phyloP scores from a whole-genome alignment of 1,284 basidiomycete species.

The Puccinia novopanici region DNA sequence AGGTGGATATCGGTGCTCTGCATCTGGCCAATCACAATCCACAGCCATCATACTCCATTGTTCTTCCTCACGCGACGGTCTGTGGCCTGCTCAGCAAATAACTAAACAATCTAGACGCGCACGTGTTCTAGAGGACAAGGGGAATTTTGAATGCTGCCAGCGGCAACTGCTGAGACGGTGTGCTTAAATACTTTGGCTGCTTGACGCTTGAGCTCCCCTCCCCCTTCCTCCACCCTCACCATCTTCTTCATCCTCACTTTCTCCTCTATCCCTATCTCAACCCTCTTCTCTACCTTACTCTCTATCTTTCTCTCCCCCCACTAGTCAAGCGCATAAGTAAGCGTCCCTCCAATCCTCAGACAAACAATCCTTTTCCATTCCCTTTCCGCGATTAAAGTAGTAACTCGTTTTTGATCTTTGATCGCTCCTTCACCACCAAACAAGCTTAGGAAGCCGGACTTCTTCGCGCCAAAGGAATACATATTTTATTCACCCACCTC shows the following conservation, averaged over 20 bases:
- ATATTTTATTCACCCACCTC: not conserved
- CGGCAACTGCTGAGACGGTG: not conserved
- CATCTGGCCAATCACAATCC: not conserved
- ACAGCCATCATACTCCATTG: not conserved
- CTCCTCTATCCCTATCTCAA: too few species aligned
- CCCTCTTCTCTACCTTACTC: too few species aligned
- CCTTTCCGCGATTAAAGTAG: not conserved
- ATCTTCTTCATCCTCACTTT: too few species aligned
- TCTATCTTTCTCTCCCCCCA: not conserved
- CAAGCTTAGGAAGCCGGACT: not conserved
- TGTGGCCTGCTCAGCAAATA: not conserved
- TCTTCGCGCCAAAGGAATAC: not conserved
- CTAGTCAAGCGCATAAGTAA: not conserved
- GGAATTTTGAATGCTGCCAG: too few species aligned
- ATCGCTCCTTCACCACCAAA: too few species aligned
- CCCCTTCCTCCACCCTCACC: not conserved
- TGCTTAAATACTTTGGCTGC: too few species aligned
- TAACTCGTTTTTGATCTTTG: not conserved
- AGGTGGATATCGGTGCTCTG: not conserved
- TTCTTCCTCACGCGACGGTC: not conserved
- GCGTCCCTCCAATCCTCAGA: not conserved
- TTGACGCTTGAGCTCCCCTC: not conserved
- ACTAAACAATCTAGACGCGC: not conserved
- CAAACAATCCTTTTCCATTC: not conserved
- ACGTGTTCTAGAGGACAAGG: not conserved